Evolutionary conservation across 768 basidiomycete genomes (phyloP).

Genomic region (Arthromyces matolae): DNA sequence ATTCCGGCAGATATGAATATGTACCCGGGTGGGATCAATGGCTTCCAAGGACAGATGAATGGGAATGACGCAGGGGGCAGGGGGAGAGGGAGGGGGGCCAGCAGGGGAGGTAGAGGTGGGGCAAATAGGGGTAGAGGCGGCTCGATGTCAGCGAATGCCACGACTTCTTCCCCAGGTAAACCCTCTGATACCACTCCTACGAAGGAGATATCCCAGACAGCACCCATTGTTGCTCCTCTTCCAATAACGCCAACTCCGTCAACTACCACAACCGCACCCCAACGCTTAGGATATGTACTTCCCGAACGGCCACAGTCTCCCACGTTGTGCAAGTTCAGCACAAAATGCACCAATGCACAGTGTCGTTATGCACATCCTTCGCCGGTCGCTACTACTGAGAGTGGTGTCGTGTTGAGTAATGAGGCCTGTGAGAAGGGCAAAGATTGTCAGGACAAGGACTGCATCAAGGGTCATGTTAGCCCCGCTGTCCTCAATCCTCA

Average conservation of each 20-base stretch:
- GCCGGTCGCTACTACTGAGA: conserved; percentile 94
- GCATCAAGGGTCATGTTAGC: conserved; percentile 86
- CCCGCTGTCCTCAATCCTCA: conserved; percentile 73
- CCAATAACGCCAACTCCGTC: conserved; percentile 19
- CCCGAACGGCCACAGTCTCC: conserved; percentile 85
- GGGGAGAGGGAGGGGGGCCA: conserved; percentile 42
- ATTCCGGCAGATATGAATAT: conserved; percentile 54
- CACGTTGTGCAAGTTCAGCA: conserved; percentile 88
- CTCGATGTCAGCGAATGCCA: conserved; percentile 16
- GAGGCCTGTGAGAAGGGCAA: conserved; percentile 89
- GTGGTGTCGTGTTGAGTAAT: conserved; percentile 90
- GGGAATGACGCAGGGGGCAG: conserved; percentile 26
- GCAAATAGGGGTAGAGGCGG: conserved; percentile 49
- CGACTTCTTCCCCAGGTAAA: conserved; percentile 25
- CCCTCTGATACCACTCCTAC: conserved; percentile 2
- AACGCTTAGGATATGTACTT: conserved; percentile 47
- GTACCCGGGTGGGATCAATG: conserved; percentile 37
- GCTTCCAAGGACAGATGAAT: conserved; percentile 33
- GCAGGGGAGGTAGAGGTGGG: conserved; percentile 40
- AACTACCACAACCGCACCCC: conserved; percentile 23
- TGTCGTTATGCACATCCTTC: conserved; percentile 95
- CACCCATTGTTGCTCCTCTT: conserved; percentile 28
- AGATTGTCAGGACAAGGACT: conserved; percentile 91
- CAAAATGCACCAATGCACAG: conserved; percentile 85
- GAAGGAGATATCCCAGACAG: conserved; percentile 22